Evolutionary conservation across 768 basidiomycete genomes (phyloP), one percentile per base, ranked within the genome.

Genomic region (Tricholomella constricta): DNA sequence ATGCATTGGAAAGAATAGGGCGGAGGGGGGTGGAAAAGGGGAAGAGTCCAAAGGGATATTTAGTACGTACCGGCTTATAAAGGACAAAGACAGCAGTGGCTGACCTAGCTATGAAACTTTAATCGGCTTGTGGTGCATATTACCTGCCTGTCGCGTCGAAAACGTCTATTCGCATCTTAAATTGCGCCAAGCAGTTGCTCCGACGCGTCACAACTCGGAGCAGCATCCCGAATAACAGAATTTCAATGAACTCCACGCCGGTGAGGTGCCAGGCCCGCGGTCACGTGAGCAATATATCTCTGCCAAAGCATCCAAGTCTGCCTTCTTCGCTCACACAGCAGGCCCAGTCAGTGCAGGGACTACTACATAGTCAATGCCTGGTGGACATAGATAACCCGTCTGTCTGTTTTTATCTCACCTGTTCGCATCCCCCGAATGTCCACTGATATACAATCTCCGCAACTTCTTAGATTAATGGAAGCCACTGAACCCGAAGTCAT

Each of bases 401-500:
- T 41, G 51, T 53, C 41, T 51, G 48, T 48, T 37, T 46, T 14
- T 14, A 51, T 38, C 49, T 35, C 36, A 29, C 25, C 22, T 36
- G 5, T 23, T 51, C 35, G 36, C 25, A 8, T 35, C 34, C 45
- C 11, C 17, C 22, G 31, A 48, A 9, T 10, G 7, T 48, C 51
- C 23, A 41, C 56, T 51, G 44, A 54, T 42, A 36, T 23, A 41
- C 43, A 45, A 58, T 47, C 29, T 54, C 43, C 32, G 49, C 48
- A 43, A n/a, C n/a, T n/a, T n/a, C n/a, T 46, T 44, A 66, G 66
- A 63, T 58, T 57, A 69, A 69, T 67, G 60, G 51, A 53, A 32
- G 57, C 59, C 40, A 57, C 52, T 35, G 64, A 62, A 53, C 62
- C 64, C 44, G 73, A 74, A 63, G 61, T 79, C 42, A 79, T 79